Percentiles rank a stretch among this genome's conserved stretches.
These are phyloP conservation scores for Penicillium sp. DNA, from an alignment of 2,329 filamentous ascomycete species.

Conservation along the genomic window DNA sequence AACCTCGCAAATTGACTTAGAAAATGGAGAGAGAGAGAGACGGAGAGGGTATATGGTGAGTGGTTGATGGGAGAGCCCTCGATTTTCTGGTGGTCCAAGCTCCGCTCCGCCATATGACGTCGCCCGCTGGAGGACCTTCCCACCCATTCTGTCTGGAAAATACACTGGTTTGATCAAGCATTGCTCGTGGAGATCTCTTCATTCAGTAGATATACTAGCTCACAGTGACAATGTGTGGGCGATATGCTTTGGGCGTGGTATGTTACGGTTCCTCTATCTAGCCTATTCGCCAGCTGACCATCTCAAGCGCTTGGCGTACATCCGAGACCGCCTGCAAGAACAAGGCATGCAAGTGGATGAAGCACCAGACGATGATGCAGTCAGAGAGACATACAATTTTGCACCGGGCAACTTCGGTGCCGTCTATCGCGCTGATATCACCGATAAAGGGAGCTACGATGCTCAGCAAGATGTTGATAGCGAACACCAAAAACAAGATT, in stretches of 20 bases:
- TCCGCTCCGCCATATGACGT: constrained; percentile 29
- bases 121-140: constrained; percentile 7
- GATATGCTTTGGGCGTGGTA: constrained; percentile 64
- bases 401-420: constrained; percentile 82
- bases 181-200: no score
- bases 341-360: constrained; percentile 71
- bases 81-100: constrained; percentile 26
- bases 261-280: constrained; percentile 21
- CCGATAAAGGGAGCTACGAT: constrained; percentile 51
- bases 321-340: constrained; percentile 69
- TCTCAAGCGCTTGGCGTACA: constrained; percentile 68
- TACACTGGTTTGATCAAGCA: neutral
- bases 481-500: constrained; percentile 12
- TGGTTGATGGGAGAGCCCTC: constrained; percentile 4
- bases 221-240: constrained; percentile 59
- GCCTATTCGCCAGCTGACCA: constrained; percentile 7
- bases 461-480: constrained; percentile 17
- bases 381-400: constrained; percentile 84
- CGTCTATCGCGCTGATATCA: constrained; percentile 75
- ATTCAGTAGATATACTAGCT: neutral
- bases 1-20: neutral
- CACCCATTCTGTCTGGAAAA: neutral
- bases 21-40: neutral
- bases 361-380: constrained; percentile 66
- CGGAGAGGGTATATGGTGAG: neutral